Percentiles rank a stretch among this genome's conserved stretches.
Evolutionary conservation across 164 flowering plant genomes (phyloP).

Genomic region (Umbellularia californica): DNA sequence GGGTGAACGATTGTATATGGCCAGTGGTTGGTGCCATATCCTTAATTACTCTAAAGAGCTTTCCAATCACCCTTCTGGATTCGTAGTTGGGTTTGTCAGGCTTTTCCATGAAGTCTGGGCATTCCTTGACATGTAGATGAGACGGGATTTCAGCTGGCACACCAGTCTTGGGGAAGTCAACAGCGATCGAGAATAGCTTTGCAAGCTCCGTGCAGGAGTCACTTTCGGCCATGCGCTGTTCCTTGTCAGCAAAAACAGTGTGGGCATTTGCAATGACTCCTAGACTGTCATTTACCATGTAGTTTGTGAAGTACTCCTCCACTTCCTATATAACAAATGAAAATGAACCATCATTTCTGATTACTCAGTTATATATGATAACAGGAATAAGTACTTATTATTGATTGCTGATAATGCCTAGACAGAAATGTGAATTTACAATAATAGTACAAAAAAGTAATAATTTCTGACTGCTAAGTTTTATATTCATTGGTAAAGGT

Average conservation of each 20-base stretch:
- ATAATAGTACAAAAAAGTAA: background rate
- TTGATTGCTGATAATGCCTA: background rate
- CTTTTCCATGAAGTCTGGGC: constrained; percentile 93
- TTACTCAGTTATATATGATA: no score
- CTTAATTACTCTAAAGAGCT: constrained; percentile 57
- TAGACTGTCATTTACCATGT: constrained; percentile 76
- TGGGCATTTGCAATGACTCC: constrained; percentile 84
- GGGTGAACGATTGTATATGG: constrained; percentile 41
- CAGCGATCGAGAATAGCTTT: constrained; percentile 62
- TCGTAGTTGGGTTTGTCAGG: constrained; percentile 60
- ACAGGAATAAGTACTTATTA: background rate
- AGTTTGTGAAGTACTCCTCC: constrained; percentile 65
- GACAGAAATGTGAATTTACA: background rate
- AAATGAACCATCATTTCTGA: background rate
- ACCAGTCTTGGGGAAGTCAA: constrained; percentile 88
- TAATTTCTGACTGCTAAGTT: no score
- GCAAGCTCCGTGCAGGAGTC: constrained; percentile 55
- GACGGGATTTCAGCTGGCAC: constrained; percentile 70
- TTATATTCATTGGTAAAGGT: no score
- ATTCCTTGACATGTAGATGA: constrained; percentile 47
- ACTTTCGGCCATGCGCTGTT: constrained; percentile 45
- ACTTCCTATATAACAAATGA: constrained; percentile 48
- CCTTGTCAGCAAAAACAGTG: constrained; percentile 66
- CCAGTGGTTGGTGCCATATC: constrained; percentile 27
- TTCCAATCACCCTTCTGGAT: constrained; percentile 37